phyloP scores from a whole-genome alignment of 1,139 yeast species.

The Dujonia santamariae region DNA sequence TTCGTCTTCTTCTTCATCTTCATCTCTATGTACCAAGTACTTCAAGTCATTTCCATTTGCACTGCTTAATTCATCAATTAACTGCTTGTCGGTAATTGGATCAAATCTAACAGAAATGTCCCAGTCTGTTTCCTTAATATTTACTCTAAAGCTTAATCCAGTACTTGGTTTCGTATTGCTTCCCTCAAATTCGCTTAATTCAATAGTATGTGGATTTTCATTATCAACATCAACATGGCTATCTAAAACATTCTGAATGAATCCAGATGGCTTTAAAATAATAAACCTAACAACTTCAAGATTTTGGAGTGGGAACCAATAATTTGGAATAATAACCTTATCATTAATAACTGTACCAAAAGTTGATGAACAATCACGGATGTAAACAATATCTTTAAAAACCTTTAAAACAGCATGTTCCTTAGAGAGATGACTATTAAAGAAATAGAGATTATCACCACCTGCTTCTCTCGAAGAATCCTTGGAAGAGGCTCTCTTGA shows the following conservation, averaged over 20 bases:
- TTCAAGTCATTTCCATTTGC: slow-evolving; percentile 1
- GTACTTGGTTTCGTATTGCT: slow-evolving; percentile 22
- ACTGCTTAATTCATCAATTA: slow-evolving; percentile 5
- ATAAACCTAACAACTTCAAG: slow-evolving; percentile 33
- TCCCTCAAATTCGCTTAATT: slow-evolving; percentile 22
- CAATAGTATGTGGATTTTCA: slow-evolving; percentile 15
- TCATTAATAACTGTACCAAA: slow-evolving; percentile 40
- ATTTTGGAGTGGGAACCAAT: slow-evolving; percentile 16
- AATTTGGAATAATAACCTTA: slow-evolving; percentile 20
- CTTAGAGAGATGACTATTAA: slow-evolving; percentile 34
- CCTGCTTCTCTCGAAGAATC: slow-evolving; percentile 23
- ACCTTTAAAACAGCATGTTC: slow-evolving; percentile 21
- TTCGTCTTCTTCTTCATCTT: slow-evolving; percentile 5
- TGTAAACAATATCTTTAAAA: slow-evolving; percentile 17
- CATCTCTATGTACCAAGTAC: slow-evolving; percentile 3
- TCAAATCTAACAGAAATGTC: no score
- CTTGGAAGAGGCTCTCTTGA: slow-evolving; percentile 28
- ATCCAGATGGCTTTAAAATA: slow-evolving; percentile 26
- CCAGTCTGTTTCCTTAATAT: no score
- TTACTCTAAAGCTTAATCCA: slow-evolving; percentile 21
- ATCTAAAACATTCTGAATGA: slow-evolving; percentile 17
- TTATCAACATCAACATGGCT: slow-evolving; percentile 8
- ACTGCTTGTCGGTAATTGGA: slow-evolving; percentile 3
- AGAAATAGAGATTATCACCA: slow-evolving; percentile 26
- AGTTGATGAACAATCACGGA: slow-evolving; percentile 33